Evolutionary conservation across 2,329 filamentous ascomycete genomes (phyloP).

Genomic region (Chrysoporthe puriensis): DNA sequence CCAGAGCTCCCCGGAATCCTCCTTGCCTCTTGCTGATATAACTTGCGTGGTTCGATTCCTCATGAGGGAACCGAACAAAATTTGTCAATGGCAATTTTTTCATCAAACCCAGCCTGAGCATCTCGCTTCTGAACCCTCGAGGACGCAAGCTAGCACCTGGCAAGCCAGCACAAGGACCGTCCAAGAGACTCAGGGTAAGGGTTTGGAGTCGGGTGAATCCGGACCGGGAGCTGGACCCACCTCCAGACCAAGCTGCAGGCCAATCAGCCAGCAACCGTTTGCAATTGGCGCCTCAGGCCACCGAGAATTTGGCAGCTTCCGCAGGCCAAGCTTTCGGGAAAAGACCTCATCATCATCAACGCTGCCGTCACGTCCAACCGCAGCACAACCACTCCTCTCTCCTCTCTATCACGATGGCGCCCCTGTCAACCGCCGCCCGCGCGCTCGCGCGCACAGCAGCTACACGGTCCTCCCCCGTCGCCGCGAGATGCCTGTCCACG

Average conservation of each 20-base stretch:
- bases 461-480: slow-evolving; percentile 43
- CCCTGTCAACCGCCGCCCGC: slow-evolving; percentile 70
- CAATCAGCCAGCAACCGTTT: slow-evolving; percentile 26
- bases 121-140: background rate
- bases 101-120: background rate
- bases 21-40: background rate
- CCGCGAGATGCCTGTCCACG: slow-evolving; percentile 61
- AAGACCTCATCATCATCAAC: slow-evolving; percentile 52
- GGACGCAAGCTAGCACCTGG: too few relatives aligned
- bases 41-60: too few relatives aligned
- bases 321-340: slow-evolving; percentile 39
- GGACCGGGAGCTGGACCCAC: slow-evolving; percentile 10
- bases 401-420: slow-evolving; percentile 59
- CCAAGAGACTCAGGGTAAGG: background rate
- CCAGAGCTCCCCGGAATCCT: background rate
- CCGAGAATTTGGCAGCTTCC: slow-evolving; percentile 29
- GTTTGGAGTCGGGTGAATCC: background rate
- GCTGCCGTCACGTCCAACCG: slow-evolving; percentile 25
- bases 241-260: slow-evolving; percentile 12
- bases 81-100: background rate
- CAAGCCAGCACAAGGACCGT: too few relatives aligned
- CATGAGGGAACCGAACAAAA: background rate
- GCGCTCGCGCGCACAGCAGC: slow-evolving; percentile 62
- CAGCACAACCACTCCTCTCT: slow-evolving; percentile 36
- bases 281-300: slow-evolving; percentile 30